phyloP scores from a whole-genome alignment of 192 early-diverging fungal genomes.

The Paraglomus occultum region DNA sequence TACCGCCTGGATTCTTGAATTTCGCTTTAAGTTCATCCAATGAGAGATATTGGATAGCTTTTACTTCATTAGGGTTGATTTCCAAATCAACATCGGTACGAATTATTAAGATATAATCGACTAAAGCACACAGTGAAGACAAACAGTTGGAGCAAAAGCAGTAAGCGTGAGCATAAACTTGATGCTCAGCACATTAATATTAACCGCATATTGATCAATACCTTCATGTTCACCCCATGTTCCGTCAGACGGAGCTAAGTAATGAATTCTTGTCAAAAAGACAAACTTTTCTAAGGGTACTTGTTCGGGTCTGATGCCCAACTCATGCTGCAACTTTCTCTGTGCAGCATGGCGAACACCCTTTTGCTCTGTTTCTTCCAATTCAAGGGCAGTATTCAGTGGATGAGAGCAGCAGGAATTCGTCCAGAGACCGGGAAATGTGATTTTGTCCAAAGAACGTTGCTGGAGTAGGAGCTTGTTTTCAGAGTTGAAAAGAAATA shows the following conservation, averaged over 20 bases:
- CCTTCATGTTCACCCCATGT: constrained; percentile 98
- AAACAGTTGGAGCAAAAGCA: not conserved
- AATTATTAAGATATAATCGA: constrained; percentile 95
- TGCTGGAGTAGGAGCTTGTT: constrained; percentile 92
- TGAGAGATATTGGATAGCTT: constrained; percentile 76
- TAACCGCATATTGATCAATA: constrained; percentile 19
- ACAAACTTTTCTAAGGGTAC: constrained; percentile 81
- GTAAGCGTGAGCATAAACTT: not conserved
- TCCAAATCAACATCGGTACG: constrained; percentile 70
- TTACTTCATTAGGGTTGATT: constrained; percentile 90
- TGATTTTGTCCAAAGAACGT: constrained; percentile 95
- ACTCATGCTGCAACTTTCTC: constrained; percentile 93
- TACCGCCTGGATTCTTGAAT: constrained; percentile 57
- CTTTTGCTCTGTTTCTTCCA: constrained; percentile 74
- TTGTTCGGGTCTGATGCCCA: constrained; percentile 79
- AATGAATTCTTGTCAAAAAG: constrained; percentile 95
- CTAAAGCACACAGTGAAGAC: constrained; percentile 32
- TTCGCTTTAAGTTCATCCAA: constrained; percentile 76
- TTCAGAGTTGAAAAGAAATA: constrained; percentile 90
- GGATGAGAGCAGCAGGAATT: constrained; percentile 99
- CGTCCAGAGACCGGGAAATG: constrained; percentile 94
- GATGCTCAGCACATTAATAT: not conserved
- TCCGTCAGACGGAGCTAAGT: constrained; percentile 92
- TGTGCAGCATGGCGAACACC: constrained; percentile 88
- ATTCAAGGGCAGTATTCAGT: constrained; percentile 72